A percentile compares a stretch with the other conserved stretches of the same genome.
phyloP scores from a whole-genome alignment of 129 eudicot species.

The Deinandra increscens region DNA sequence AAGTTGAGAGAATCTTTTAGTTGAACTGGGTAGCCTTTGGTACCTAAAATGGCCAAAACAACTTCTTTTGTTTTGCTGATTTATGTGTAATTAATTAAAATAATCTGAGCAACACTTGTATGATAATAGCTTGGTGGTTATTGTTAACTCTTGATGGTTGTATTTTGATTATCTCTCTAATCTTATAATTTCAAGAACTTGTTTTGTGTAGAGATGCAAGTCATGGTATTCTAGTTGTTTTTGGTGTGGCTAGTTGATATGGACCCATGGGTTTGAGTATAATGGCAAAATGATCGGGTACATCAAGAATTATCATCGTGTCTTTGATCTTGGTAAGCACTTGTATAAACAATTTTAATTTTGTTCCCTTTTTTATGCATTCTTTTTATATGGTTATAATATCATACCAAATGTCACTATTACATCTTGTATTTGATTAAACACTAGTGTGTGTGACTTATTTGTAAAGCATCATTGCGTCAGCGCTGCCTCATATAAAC shows the following conservation, averaged over 20 bases:
- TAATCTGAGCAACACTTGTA: too few relatives aligned
- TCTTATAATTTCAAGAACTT: too few relatives aligned
- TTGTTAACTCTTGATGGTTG: too few relatives aligned
- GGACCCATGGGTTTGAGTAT: constrained; percentile 93
- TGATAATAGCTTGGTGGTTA: too few relatives aligned
- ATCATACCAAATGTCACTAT: too few relatives aligned
- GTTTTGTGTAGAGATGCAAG: too few relatives aligned
- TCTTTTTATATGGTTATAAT: background rate
- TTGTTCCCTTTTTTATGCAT: background rate
- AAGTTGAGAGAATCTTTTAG: constrained; percentile 7
- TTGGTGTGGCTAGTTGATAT: constrained; percentile 91
- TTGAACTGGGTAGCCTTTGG: background rate
- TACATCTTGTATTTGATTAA: too few relatives aligned
- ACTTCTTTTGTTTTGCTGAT: background rate
- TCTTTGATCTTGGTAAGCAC: constrained; percentile 80
- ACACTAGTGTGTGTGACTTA: too few relatives aligned
- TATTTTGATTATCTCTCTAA: too few relatives aligned
- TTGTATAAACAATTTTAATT: background rate
- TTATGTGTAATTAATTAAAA: too few relatives aligned
- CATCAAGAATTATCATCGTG: constrained; percentile 82
- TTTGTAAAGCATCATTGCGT: too few relatives aligned
- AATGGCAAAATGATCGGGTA: constrained; percentile 83
- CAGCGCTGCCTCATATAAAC: too few relatives aligned
- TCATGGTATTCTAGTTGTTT: constrained; percentile 97
- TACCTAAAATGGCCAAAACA: background rate